Evolutionary conservation across 805 yeast species (phyloP).

Genomic region (Ogataea methanolica): DNA sequence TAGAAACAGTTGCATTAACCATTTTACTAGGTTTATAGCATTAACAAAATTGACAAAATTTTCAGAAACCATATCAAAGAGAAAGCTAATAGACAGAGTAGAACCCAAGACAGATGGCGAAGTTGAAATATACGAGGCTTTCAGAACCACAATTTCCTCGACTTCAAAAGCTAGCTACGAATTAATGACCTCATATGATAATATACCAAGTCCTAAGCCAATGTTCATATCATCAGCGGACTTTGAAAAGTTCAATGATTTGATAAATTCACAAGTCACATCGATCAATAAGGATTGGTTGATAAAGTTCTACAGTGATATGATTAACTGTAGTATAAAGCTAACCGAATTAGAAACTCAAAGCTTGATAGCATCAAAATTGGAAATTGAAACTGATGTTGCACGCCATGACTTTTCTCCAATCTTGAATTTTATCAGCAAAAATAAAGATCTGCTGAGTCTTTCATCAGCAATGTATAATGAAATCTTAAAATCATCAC

Average conservation of each 20-base stretch:
- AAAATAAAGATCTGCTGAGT: slow-evolving; percentile 3
- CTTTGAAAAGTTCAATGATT: background rate
- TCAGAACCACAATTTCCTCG: too few species aligned
- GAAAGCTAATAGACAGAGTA: background rate
- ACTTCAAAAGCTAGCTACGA: background rate
- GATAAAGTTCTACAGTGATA: slow-evolving; percentile 5
- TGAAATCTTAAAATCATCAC: background rate
- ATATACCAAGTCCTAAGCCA: background rate
- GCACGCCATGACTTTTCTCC: background rate
- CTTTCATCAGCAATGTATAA: slow-evolving; percentile 10
- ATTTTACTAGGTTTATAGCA: background rate
- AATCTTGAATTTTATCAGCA: slow-evolving; percentile 2
- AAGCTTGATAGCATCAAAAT: slow-evolving; percentile 7
- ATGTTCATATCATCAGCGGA: background rate
- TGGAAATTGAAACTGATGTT: background rate
- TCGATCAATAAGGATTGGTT: slow-evolving; percentile 3
- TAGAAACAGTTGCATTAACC: background rate
- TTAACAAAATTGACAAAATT: background rate
- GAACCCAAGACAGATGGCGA: background rate
- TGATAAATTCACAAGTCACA: background rate
- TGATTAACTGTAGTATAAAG: background rate
- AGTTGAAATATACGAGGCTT: background rate
- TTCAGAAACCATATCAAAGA: background rate
- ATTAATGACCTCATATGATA: slow-evolving; percentile 1
- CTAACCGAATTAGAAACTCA: slow-evolving; percentile 12